Base-by-base conservation (phyloP, 1,284 basidiomycete species). In the Cutaneotrichosporon spelunceum region DNA sequence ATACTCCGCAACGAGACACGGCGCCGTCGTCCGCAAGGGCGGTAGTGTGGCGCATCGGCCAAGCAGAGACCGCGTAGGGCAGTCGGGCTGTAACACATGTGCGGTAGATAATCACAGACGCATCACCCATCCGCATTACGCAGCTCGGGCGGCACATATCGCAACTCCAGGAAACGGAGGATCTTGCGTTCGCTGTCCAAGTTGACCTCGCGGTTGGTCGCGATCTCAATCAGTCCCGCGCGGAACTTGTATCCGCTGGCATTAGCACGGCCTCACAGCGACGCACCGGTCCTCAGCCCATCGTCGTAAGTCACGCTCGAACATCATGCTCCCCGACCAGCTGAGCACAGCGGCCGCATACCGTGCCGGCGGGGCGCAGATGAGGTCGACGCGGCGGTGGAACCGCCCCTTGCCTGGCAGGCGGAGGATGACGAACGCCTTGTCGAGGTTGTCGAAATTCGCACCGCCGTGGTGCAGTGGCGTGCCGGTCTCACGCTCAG, bases 281-380 rank as follows among this genome's bases (percentile, higher is more conserved):
- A 61, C 67, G 59, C 52, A 71, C 68, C 57, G 53, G 30, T 72
- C 68, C 58, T 79, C 76, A 1, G 71, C 70, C 53, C 70, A 72
- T 29, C 76, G 66, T 54, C 76, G 71, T n/a, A 79, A 60, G 66
- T 79, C 78, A 29, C 78, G 64, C 70, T 79, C 78, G 66, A 78
- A 79, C 73, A 79, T 79, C 78, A 78, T 79, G 62, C 77, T 78
- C 4, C 78, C 78, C 9, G 70, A 72, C 78, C 78, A 79, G 30
- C 70, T 72, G 19, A 79, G 67, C 4, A 78, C 72, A 2, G 76
- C 74, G 11, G 74, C 70, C 7, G 78, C 72, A 56, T 79, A 79
- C 49, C 76, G 57, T 48, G 73, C 69, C 21, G 63, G 68, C 11
- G 78, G 75, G 0, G 77, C 68, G 53, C 67, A 67, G 44, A 79